Evolutionary conservation across 2,329 filamentous ascomycete species (phyloP).

Genomic region (Aureobasidium sp.): DNA sequence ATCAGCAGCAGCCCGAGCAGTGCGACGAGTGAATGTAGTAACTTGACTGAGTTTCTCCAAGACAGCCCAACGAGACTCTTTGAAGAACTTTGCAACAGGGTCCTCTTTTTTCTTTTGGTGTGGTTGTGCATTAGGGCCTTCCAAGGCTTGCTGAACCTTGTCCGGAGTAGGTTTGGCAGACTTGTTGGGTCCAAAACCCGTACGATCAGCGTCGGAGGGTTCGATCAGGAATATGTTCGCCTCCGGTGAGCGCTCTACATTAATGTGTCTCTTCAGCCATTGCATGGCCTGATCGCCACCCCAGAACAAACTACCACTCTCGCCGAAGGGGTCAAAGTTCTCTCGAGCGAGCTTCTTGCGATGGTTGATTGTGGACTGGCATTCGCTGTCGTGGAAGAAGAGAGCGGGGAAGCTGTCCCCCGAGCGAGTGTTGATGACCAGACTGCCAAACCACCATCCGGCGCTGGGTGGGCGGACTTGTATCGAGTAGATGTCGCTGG

Average conservation of each 20-base stretch:
- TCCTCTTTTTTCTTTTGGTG: slow-evolving; percentile 52
- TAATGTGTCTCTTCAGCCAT: slow-evolving; percentile 81
- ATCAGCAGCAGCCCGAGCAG: slow-evolving; percentile 85
- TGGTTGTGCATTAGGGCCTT: slow-evolving; percentile 34
- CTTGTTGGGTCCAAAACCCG: slow-evolving; percentile 60
- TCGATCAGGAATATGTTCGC: slow-evolving; percentile 88
- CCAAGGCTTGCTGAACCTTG: slow-evolving; percentile 38
- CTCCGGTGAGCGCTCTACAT: slow-evolving; percentile 76
- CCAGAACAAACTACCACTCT: slow-evolving; percentile 87
- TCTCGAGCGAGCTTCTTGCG: slow-evolving; percentile 80
- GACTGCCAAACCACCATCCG: slow-evolving; percentile 96
- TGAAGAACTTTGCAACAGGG: slow-evolving; percentile 84
- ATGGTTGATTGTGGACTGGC: slow-evolving; percentile 88
- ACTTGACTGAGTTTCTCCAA: slow-evolving; percentile 96
- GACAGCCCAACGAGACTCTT: slow-evolving; percentile 92
- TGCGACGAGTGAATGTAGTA: slow-evolving; percentile 87
- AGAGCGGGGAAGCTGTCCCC: slow-evolving; percentile 92
- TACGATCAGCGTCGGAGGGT: slow-evolving; percentile 73
- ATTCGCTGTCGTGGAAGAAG: slow-evolving; percentile 97
- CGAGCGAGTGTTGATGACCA: slow-evolving; percentile 84
- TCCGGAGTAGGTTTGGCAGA: slow-evolving; percentile 44
- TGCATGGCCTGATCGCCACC: slow-evolving; percentile 90
- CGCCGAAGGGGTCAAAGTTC: slow-evolving; percentile 74
- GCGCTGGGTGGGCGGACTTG: slow-evolving; percentile 84
- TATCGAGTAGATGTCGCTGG: slow-evolving; percentile 84